phyloP scores from a whole-genome alignment of 139 green algal genomes.

The Chlamydomonas asymmetrica region DNA sequence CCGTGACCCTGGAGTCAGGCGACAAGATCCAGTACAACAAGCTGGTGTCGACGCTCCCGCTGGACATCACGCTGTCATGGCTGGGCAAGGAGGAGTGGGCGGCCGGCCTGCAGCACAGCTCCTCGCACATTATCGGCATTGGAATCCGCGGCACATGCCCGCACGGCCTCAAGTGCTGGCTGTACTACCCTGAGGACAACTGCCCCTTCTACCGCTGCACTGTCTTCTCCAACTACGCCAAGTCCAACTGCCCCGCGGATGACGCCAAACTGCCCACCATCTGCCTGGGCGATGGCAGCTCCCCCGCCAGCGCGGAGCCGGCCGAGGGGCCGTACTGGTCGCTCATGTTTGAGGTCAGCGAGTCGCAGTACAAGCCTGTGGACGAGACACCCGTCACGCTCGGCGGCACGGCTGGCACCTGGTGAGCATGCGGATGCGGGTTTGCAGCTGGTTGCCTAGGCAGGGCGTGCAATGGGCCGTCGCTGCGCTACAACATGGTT shows the following conservation, averaged over 20 bases:
- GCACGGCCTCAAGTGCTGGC: slow-evolving; percentile 90
- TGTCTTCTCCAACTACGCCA: slow-evolving; percentile 91
- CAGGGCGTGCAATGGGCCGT: no score
- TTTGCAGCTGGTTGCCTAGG: no score
- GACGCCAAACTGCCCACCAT: slow-evolving; percentile 71
- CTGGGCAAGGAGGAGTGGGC: slow-evolving; percentile 70
- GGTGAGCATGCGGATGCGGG: slow-evolving; percentile 31
- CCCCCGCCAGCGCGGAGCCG: not conserved
- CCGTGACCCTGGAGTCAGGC: slow-evolving; percentile 50
- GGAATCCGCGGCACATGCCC: slow-evolving; percentile 68
- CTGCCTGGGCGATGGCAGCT: slow-evolving; percentile 65
- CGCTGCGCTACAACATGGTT: no score
- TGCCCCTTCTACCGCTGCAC: slow-evolving; percentile 92
- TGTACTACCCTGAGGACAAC: slow-evolving; percentile 91
- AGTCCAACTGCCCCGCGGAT: slow-evolving; percentile 73
- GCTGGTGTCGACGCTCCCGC: slow-evolving; percentile 81
- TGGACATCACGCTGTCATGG: slow-evolving; percentile 78
- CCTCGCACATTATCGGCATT: slow-evolving; percentile 83
- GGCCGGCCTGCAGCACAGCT: slow-evolving; percentile 73
- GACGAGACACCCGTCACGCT: slow-evolving; percentile 57
- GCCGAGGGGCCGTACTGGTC: slow-evolving; percentile 83
- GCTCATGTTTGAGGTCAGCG: slow-evolving; percentile 92
- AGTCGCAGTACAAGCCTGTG: slow-evolving; percentile 81
- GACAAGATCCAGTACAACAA: slow-evolving; percentile 53
- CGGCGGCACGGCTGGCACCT: slow-evolving; percentile 53